These are phyloP conservation scores for Sugiyamaella smithiae DNA, from an alignment of 805 yeast species.

Conservation along the genomic window DNA sequence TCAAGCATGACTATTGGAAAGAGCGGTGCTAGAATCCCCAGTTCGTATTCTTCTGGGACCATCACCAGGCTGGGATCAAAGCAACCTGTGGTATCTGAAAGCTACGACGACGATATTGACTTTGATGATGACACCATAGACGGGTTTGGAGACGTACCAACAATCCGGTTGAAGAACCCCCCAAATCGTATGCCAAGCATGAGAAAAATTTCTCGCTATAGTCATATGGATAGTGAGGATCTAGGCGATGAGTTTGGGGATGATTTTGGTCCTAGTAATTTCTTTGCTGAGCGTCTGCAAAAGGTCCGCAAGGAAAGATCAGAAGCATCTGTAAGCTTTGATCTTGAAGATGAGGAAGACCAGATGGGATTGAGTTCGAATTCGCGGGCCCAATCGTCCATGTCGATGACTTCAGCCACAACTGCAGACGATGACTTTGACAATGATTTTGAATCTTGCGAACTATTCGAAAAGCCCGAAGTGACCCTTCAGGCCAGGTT, in stretches of 20 bases:
- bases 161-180: not conserved
- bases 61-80: not conserved
- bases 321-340: not conserved
- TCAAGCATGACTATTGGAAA: not conserved
- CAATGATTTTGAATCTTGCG: conserved; percentile 16
- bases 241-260: conserved; percentile 14
- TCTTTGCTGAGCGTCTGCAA: conserved; percentile 3
- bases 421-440: conserved; percentile 11
- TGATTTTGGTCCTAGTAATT: not conserved
- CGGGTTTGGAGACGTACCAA: conserved; percentile 3
- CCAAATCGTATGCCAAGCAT: not conserved
- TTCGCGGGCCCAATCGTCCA: not conserved
- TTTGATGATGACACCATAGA: conserved; percentile 6
- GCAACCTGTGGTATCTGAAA: not conserved
- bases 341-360: conserved; percentile 7
- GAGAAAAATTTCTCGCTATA: not conserved
- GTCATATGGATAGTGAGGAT: not conserved
- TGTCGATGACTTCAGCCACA: conserved; percentile 4
- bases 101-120: not conserved
- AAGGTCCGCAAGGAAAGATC: conserved; percentile 3
- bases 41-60: not conserved
- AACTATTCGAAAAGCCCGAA: conserved; percentile 7
- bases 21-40: not conserved
- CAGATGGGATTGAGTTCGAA: not conserved
- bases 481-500: conserved; percentile 13